Conservation (phyloP, 352 stramenopile species). For the Lagenidium sp. region DNA sequence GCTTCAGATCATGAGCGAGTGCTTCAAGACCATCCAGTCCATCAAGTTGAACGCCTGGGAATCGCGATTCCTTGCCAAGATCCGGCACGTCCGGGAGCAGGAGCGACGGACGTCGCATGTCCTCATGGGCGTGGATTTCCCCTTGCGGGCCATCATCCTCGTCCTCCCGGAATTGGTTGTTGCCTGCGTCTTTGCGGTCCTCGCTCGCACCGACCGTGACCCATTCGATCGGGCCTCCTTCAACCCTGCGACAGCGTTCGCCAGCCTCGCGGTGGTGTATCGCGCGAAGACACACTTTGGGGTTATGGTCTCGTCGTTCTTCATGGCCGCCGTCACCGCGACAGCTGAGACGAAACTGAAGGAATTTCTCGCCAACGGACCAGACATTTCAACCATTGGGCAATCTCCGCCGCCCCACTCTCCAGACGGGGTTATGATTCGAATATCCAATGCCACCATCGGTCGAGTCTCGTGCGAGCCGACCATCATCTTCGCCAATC, state of each 20-base stretch:
- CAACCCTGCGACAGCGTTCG: constrained; percentile 11
- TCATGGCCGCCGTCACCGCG: too few species aligned
- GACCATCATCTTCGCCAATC: constrained; percentile 4
- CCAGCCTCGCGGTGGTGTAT: constrained; percentile 11
- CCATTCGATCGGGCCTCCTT: constrained; percentile 7
- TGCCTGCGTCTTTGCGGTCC: constrained; percentile 13
- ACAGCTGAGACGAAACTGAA: too few species aligned
- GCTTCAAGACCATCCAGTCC: constrained; percentile 16
- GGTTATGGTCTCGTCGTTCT: too few species aligned
- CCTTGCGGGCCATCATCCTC: constrained; percentile 4
- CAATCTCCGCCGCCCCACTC: too few species aligned
- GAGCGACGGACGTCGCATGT: constrained; percentile 5
- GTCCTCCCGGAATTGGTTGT: constrained; percentile 14
- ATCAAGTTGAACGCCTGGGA: constrained; percentile 19
- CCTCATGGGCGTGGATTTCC: constrained; percentile 6
- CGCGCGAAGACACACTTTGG: constrained; percentile 11
- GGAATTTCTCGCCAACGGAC: too few species aligned
- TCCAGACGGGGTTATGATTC: constrained; percentile 8
- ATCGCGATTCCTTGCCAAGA: constrained; percentile 4
- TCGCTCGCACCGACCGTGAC: constrained; percentile 6
- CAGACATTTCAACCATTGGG: too few species aligned
- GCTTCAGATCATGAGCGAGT: constrained; percentile 13
- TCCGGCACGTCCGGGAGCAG: constrained; percentile 1
- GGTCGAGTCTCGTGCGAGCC: constrained; percentile 7
- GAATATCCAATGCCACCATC: constrained; percentile 10